Conservation (phyloP, 2,329 filamentous ascomycete genomes). For the Colletotrichum simmondsii region DNA sequence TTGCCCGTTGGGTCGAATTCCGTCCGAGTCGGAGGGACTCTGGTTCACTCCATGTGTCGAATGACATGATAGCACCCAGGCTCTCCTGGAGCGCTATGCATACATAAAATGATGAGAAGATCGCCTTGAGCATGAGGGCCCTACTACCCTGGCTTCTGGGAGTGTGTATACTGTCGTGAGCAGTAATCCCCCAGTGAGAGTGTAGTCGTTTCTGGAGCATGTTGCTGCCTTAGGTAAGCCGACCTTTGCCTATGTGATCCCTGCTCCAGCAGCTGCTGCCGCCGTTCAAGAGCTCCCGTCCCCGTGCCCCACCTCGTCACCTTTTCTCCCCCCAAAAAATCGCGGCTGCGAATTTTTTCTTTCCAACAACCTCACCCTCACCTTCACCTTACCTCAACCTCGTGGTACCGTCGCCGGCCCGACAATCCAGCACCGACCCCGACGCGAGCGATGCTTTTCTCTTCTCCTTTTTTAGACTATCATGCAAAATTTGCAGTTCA, state of each 20-base stretch:
- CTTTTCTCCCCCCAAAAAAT: not conserved
- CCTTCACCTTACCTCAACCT: not conserved
- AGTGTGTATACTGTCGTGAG: no score
- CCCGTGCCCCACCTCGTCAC: not conserved
- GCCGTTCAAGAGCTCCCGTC: not conserved
- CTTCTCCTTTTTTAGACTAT: no score
- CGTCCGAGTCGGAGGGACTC: not conserved
- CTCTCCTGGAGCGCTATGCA: no score
- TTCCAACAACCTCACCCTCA: not conserved
- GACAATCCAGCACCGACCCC: not conserved
- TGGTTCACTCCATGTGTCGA: not conserved
- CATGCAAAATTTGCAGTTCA: not conserved
- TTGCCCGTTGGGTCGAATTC: not conserved
- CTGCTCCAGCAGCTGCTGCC: not conserved
- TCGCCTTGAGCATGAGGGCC: no score
- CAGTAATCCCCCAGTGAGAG: not conserved
- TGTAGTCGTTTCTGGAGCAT: not conserved
- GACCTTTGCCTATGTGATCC: no score
- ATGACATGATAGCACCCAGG: no score
- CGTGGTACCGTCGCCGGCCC: not conserved
- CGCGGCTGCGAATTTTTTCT: slow-evolving; percentile 5
- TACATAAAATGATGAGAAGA: no score
- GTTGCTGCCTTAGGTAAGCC: not conserved
- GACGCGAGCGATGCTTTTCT: not conserved
- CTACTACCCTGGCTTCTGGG: no score